Conservation (phyloP, 148 eudicot species). For the Rhododendron vialii region DNA sequence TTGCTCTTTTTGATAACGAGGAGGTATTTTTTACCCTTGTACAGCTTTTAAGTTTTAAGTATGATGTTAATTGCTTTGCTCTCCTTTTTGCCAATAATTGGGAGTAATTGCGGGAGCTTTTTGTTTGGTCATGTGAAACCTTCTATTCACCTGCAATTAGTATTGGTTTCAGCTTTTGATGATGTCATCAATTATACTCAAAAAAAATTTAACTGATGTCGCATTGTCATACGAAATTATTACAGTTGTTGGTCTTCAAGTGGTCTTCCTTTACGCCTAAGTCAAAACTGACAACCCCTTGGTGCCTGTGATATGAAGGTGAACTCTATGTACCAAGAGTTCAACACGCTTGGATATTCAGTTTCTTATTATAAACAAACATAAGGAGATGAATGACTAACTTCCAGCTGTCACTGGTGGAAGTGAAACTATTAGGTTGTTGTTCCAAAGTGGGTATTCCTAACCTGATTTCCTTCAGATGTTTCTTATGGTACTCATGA, state of each 20-base stretch:
- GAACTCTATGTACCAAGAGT: background rate
- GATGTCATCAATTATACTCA: background rate
- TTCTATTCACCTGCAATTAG: background rate
- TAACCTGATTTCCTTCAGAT: background rate
- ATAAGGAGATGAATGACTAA: background rate
- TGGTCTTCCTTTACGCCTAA: background rate
- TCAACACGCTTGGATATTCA: background rate
- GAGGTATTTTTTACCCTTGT: slow-evolving; percentile 47
- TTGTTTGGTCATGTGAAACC: background rate
- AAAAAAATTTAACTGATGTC: background rate
- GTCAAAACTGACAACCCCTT: background rate
- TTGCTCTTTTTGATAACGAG: slow-evolving; percentile 93
- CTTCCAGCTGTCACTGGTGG: background rate
- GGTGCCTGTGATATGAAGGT: background rate
- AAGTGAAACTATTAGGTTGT: background rate
- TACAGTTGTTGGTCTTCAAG: background rate
- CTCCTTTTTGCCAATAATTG: background rate
- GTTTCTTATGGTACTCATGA: background rate
- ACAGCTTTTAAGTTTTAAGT: background rate
- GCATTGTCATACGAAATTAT: background rate
- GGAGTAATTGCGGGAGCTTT: background rate
- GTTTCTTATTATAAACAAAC: background rate
- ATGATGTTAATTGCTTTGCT: background rate
- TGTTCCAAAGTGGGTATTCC: background rate
- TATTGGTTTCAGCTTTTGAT: background rate